phyloP scores from a whole-genome alignment of 2,329 filamentous ascomycete species.

The Cytospora leucostoma region DNA sequence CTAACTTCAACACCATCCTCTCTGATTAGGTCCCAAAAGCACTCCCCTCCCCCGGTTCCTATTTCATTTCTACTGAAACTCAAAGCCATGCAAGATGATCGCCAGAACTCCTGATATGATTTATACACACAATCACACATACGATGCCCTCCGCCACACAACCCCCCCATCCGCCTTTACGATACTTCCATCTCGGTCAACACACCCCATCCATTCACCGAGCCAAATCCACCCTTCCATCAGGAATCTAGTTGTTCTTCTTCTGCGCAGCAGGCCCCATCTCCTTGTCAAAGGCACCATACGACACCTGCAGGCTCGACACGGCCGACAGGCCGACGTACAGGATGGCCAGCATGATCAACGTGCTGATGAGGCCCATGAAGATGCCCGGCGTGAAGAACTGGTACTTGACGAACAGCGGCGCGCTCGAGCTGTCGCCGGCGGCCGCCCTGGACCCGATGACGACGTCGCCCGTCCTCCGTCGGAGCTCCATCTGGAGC shows the following conservation, averaged over 20 bases:
- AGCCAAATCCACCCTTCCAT: slow-evolving; percentile 39
- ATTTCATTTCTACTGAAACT: slow-evolving; percentile 23
- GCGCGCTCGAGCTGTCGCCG: slow-evolving; percentile 42
- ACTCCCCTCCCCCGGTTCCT: neutral
- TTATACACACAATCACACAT: slow-evolving; percentile 8
- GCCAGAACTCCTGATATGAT: slow-evolving; percentile 28
- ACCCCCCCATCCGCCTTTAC: neutral
- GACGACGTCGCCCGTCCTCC: slow-evolving; percentile 43
- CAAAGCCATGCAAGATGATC: slow-evolving; percentile 13
- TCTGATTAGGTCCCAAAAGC: neutral
- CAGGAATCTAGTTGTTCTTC: slow-evolving; percentile 54
- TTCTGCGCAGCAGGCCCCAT: slow-evolving; percentile 87
- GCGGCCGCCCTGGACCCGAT: slow-evolving; percentile 43
- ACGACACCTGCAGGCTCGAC: slow-evolving; percentile 81
- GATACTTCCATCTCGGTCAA: slow-evolving; percentile 4
- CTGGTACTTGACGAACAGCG: slow-evolving; percentile 89
- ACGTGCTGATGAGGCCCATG: slow-evolving; percentile 72
- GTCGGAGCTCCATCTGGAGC: slow-evolving; percentile 74
- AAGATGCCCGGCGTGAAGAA: slow-evolving; percentile 94
- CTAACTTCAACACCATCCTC: neutral
- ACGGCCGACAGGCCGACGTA: slow-evolving; percentile 77
- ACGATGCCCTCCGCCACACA: slow-evolving; percentile 18
- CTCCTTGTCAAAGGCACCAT: slow-evolving; percentile 95
- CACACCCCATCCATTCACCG: slow-evolving; percentile 12
- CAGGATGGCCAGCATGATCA: slow-evolving; percentile 76